These are phyloP conservation scores for Vigna reflexopilosa DNA, from an alignment of 306 rosid genomes.

Conservation along the genomic window DNA sequence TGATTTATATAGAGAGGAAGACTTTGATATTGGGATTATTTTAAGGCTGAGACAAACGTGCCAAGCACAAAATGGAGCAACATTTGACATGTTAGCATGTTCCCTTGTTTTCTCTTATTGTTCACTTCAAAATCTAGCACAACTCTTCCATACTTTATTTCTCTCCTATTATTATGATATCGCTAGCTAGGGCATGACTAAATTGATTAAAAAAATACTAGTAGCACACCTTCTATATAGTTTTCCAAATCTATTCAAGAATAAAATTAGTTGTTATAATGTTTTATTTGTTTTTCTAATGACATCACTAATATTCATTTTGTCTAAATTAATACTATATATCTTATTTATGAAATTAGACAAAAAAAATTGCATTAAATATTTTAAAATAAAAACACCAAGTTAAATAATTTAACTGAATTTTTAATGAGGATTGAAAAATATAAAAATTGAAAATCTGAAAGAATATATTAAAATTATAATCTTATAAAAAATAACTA, in stretches of 20 bases:
- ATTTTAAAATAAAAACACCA: too few relatives aligned
- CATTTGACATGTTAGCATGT: slow-evolving; percentile 51
- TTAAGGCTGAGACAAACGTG: slow-evolving; percentile 45
- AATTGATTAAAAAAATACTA: background rate
- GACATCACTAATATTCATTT: too few relatives aligned
- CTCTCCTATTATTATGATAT: background rate
- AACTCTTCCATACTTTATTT: background rate
- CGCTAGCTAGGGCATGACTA: background rate
- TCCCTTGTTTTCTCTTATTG: background rate
- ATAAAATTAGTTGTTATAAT: too few relatives aligned
- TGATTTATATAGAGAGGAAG: slow-evolving; percentile 20
- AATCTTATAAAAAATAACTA: too few relatives aligned
- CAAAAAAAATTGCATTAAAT: too few relatives aligned
- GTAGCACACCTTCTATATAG: background rate
- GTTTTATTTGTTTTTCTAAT: too few relatives aligned
- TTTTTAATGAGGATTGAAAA: too few relatives aligned
- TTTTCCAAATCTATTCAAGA: background rate
- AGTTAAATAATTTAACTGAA: too few relatives aligned
- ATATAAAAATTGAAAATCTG: too few relatives aligned
- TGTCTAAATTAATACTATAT: too few relatives aligned
- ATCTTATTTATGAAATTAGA: too few relatives aligned
- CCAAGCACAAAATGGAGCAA: slow-evolving; percentile 44
- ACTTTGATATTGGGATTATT: slow-evolving; percentile 44
- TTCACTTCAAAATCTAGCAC: slow-evolving; percentile 19
- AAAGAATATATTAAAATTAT: too few relatives aligned